Evolutionary conservation across 768 basidiomycete genomes (phyloP).

Genomic region (Pleurotus eryngii): DNA sequence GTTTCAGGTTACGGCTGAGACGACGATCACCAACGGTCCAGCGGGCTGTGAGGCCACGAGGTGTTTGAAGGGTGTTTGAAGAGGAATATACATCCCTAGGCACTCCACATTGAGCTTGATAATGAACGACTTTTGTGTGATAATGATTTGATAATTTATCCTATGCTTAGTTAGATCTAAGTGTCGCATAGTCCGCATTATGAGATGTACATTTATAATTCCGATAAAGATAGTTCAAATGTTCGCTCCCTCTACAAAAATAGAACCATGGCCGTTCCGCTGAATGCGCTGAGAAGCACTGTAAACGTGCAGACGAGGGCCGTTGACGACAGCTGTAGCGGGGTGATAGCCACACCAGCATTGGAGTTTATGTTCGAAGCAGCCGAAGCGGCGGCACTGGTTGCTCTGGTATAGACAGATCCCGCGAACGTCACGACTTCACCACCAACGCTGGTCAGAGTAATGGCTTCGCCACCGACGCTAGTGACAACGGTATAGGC

Average conservation of each 20-base stretch:
- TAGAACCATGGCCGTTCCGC: constrained; percentile 37
- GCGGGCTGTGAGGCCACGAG: too few species aligned
- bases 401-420: constrained; percentile 47
- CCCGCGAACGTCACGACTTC: constrained; percentile 56
- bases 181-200: neutral
- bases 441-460: constrained; percentile 45
- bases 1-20: neutral
- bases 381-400: constrained; percentile 30
- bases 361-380: constrained; percentile 21
- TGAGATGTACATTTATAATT: neutral
- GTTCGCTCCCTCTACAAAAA: constrained; percentile 10
- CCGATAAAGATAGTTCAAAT: neutral
- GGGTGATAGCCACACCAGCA: constrained; percentile 19
- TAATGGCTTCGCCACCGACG: constrained; percentile 40
- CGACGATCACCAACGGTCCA: neutral
- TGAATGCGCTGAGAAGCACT: constrained; percentile 34
- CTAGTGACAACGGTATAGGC: constrained; percentile 56
- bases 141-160: neutral
- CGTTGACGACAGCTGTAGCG: constrained; percentile 24
- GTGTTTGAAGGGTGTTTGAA: too few species aligned
- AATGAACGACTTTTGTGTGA: neutral
- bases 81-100: too few species aligned
- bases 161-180: too few species aligned
- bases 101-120: too few species aligned
- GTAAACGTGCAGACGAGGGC: constrained; percentile 31